Percentiles rank a stretch among this genome's conserved stretches.
These are phyloP conservation scores for Wallacemonas sp. DNA, from an alignment of 208 protist species.

Conservation along the genomic window DNA sequence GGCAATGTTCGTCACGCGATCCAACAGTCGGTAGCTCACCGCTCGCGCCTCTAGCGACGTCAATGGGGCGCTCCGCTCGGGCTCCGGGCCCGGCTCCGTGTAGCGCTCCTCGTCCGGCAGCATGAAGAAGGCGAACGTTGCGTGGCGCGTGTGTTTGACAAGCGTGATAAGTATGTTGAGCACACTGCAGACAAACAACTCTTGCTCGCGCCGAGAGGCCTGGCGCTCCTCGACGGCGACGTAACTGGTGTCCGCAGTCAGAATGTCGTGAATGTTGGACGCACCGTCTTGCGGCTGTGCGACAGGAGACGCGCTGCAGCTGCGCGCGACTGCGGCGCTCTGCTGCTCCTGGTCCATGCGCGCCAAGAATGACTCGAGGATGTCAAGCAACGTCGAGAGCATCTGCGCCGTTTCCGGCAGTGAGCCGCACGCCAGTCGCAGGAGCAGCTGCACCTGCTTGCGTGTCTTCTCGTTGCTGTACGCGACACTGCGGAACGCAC, in stretches of 20 bases:
- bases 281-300: neutral
- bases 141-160: constrained; percentile 21
- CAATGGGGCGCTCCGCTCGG: neutral
- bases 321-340: constrained; percentile 7
- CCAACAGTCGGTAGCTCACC: neutral
- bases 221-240: constrained; percentile 3
- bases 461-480: constrained; percentile 28
- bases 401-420: constrained; percentile 9
- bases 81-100: neutral
- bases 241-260: constrained; percentile 19
- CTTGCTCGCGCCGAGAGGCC: constrained; percentile 6
- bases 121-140: constrained; percentile 29
- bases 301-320: neutral
- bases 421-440: constrained; percentile 21
- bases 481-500: constrained; percentile 2
- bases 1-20: constrained; percentile 3
- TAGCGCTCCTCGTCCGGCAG: constrained; percentile 33
- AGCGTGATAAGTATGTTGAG: constrained; percentile 22
- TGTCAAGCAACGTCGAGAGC: constrained; percentile 12
- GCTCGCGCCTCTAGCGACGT: neutral
- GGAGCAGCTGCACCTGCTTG: constrained; percentile 27
- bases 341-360: constrained; percentile 9
- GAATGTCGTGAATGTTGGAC: constrained; percentile 11
- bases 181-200: constrained; percentile 4
- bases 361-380: constrained; percentile 24